Evolutionary conservation across 768 basidiomycete species (phyloP), one percentile per base, ranked within the genome.

Genomic region (Multifurca ochricompacta): DNA sequence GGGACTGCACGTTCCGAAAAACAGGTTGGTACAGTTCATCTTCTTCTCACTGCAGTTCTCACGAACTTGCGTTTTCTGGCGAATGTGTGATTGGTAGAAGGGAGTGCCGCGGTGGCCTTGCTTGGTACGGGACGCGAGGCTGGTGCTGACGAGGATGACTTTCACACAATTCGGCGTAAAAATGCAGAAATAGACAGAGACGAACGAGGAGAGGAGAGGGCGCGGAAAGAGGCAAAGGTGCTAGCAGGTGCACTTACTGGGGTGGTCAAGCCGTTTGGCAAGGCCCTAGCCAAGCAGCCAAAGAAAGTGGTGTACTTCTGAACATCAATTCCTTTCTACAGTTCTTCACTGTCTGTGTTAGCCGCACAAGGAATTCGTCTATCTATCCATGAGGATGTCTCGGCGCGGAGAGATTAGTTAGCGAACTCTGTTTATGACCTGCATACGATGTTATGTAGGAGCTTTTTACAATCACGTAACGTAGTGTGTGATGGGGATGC

Each of bases 141-240:
- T 0, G 91, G 91, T 21, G 85, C 94, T 8, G 94, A 97, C 65
- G 94, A 97, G 67, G 94, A 97, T 64, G 94, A 96, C 66, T 96
- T 94, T 70, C 92, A 93, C 67, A 74, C 74, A 0, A 77, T 92
- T 67, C 85, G 83, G 65, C 78, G 91, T 40, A 77, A 71, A 49
- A 79, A 73, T 41, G 70, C 67, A 9, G 81, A 84, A 54, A 72
- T 89, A 0, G 80, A 86, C 27, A 73, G 69, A 27, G 79, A 81
- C 25, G 82, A 85, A 63, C 80, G 76, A 62, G 66, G 64, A 40
- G 72, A 74, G 47, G 73, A 73, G 25, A 76, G 70, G 56, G 59
- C 61, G 49, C 78, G 70, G 65, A 72, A 73, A 43, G 60, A 59
- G 56, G 65, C 73, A 0, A 74, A 74, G 47, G 65, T 79, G 25